Percentiles rank a stretch among this genome's conserved stretches.
These are phyloP conservation scores for Purpureocillium lavendulum DNA, from an alignment of 2,329 filamentous ascomycete species.

Conservation along the genomic window DNA sequence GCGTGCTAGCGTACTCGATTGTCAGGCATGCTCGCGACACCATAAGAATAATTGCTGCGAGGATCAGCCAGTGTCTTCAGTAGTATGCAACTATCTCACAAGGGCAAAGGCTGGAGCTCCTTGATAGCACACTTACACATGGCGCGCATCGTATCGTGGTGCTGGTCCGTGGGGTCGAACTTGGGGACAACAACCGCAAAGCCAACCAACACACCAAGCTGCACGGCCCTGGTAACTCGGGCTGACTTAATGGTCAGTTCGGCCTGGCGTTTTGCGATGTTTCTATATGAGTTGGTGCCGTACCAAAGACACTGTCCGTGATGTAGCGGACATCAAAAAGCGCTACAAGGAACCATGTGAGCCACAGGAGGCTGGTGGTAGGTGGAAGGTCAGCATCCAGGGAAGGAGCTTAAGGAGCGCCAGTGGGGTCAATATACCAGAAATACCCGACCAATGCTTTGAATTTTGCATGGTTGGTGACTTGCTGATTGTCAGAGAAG, in stretches of 20 bases:
- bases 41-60: conserved; percentile 35
- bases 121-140: conserved; percentile 33
- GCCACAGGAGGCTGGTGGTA: conserved; percentile 46
- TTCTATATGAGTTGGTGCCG: too few relatives aligned
- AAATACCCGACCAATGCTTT: conserved; percentile 20
- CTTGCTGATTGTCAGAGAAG: conserved; percentile 31
- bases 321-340: conserved; percentile 60
- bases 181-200: conserved; percentile 52
- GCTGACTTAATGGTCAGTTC: conserved; percentile 26
- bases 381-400: neutral
- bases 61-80: neutral
- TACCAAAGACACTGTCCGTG: conserved; percentile 52
- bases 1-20: conserved; percentile 42
- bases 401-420: neutral
- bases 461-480: conserved; percentile 22
- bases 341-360: conserved; percentile 56
- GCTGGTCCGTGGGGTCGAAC: conserved; percentile 30
- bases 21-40: conserved; percentile 44
- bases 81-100: too few relatives aligned
- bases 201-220: conserved; percentile 57
- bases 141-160: conserved; percentile 26
- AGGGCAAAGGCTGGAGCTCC: too few relatives aligned
- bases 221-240: conserved; percentile 46
- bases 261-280: too few relatives aligned
- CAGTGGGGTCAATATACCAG: neutral